phyloP scores from a whole-genome alignment of 306 rosid genomes.

The Prunus salicina region DNA sequence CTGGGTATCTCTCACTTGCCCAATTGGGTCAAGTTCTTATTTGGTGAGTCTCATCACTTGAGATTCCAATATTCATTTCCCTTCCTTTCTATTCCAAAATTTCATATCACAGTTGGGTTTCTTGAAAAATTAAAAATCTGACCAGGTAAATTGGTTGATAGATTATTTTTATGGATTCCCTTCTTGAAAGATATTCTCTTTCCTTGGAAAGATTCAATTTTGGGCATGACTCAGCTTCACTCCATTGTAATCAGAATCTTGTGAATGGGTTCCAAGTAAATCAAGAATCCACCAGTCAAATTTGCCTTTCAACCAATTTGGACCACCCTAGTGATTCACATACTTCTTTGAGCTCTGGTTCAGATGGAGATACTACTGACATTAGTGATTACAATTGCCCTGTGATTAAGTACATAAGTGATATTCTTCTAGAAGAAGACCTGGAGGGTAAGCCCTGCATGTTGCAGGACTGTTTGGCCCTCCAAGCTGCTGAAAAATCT shows the following conservation, averaged over 20 bases:
- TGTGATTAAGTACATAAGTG: slow-evolving; percentile 27
- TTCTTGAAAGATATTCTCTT: slow-evolving; percentile 28
- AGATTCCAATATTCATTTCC: background rate
- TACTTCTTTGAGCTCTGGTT: slow-evolving; percentile 22
- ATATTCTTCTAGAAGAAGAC: slow-evolving; percentile 36
- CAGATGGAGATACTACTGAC: slow-evolving; percentile 30
- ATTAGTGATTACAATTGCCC: slow-evolving; percentile 26
- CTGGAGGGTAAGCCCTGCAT: slow-evolving; percentile 24
- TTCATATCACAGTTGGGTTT: background rate
- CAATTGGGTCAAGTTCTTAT: background rate
- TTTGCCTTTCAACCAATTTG: slow-evolving; percentile 22
- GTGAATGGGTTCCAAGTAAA: slow-evolving; percentile 30
- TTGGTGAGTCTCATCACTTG: background rate
- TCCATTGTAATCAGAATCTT: too few relatives aligned
- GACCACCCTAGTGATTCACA: slow-evolving; percentile 14
- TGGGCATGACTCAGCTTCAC: slow-evolving; percentile 26
- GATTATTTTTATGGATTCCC: slow-evolving; percentile 25
- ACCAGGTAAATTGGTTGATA: background rate
- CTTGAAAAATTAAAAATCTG: background rate
- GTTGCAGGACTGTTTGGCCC: slow-evolving; percentile 27
- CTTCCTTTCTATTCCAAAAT: background rate
- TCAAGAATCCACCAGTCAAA: slow-evolving; percentile 22
- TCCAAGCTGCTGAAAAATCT: slow-evolving; percentile 32
- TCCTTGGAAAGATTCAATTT: slow-evolving; percentile 35
- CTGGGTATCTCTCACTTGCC: background rate